Base-by-base conservation (phyloP, 2,329 filamentous ascomycete genomes). In the Fusarium papillatum region DNA sequence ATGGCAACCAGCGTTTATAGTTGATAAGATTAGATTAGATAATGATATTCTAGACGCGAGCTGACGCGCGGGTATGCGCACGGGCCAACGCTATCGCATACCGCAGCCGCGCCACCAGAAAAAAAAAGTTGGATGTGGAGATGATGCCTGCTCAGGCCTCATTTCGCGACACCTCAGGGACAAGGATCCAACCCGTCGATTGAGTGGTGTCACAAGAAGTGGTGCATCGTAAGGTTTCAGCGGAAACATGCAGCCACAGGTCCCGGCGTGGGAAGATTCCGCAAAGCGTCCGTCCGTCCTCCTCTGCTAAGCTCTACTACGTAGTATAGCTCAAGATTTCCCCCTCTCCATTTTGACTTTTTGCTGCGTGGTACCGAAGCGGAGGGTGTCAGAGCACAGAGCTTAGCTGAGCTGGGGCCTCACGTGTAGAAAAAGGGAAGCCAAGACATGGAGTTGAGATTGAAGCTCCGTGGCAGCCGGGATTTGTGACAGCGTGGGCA, bases 181-280 rank as follows among this genome's bases (percentile, higher is more conserved):
- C 65, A 46, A 70, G 69, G 55, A 63, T 70, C 22, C 53, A 64
- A 72, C 34, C 71, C 53, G 26, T 57, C 50, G 26, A 65, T n/a
- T 43, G 41, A 70, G 67, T 78, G 74, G 76, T 70, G 69, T 76
- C 69, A 78, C 67, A 71, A 24, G 29, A 57, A 63, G 48, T 73
- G 72, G 65, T 66, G 63, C 43, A 75, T 78, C 76, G 46, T 69
- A 79, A 76, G 74, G 66, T 77, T 77, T 70, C 50, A 34, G 36
- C 36, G 36, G 39, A 60, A 48, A 19, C 9, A 31, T 62, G 57
- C 64, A 29, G 26, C 64, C 46, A 70, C 57, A 63, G 48, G n/a
- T 19, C 62, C 19, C 70, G 36, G 26, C 26, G 14, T 19, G 59
- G 29, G 6, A 61, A 64, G 16, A 11, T 31, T 26, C 16, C 7